Conservation (phyloP, 2,329 filamentous ascomycete species). For the Paraconiothyrium sp. region DNA sequence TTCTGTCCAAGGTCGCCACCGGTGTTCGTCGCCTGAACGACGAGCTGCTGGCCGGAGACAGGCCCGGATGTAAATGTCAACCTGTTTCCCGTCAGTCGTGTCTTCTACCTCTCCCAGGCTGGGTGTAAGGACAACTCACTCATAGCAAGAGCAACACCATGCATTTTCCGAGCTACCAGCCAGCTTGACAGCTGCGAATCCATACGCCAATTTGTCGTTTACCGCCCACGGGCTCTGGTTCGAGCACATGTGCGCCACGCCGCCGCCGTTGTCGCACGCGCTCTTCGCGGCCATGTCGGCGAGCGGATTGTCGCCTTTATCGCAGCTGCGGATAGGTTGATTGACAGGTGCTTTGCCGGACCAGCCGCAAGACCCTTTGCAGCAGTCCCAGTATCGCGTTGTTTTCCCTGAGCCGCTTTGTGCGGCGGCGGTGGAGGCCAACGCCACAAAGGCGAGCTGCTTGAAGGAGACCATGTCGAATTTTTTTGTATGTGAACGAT, state of each 20-base stretch:
- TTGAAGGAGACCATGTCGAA: conserved; percentile 38
- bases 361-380: conserved; percentile 74
- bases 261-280: conserved; percentile 66
- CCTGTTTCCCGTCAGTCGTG: conserved; percentile 27
- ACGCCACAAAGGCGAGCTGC: conserved; percentile 37
- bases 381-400: conserved; percentile 66
- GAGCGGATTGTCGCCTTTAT: conserved; percentile 65
- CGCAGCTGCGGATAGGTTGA: conserved; percentile 64
- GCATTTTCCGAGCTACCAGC: conserved; percentile 61
- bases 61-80: conserved; percentile 67
- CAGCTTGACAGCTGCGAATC: conserved; percentile 71
- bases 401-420: conserved; percentile 42
- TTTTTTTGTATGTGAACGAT: not conserved
- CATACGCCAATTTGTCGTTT: conserved; percentile 67
- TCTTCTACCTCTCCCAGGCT: not conserved
- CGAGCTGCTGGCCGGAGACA: conserved; percentile 67
- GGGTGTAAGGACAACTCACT: conserved; percentile 42
- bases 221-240: conserved; percentile 71
- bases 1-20: conserved; percentile 51
- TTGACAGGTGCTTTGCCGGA: conserved; percentile 64
- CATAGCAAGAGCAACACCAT: conserved; percentile 74
- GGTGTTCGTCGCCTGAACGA: conserved; percentile 73
- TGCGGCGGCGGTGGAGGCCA: conserved; percentile 39
- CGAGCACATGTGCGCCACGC: conserved; percentile 67
- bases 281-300: conserved; percentile 59